A percentile compares a stretch with the other conserved stretches of the same genome.
phyloP scores from a whole-genome alignment of 1,284 basidiomycete genomes.

The Apiotrichum sp. region DNA sequence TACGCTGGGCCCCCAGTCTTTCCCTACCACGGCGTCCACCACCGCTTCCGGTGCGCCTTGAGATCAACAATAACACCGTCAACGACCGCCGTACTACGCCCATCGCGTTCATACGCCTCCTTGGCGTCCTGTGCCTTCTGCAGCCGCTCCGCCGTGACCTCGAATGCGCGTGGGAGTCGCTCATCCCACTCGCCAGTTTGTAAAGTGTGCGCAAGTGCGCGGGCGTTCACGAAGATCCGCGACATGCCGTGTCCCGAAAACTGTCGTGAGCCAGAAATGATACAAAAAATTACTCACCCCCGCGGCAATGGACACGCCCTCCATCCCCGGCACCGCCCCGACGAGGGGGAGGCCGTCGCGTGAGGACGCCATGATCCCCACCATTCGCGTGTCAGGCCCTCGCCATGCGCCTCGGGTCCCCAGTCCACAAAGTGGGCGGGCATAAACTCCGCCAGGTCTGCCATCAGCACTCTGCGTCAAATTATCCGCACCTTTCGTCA shows the following conservation, averaged over 20 bases:
- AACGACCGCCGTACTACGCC: not conserved
- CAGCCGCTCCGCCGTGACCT: conserved; percentile 21
- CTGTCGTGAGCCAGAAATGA: not conserved
- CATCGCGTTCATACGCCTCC: not conserved
- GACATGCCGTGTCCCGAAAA: conserved; percentile 23
- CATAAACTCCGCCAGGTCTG: conserved; percentile 19
- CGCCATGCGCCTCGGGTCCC: conserved; percentile 21
- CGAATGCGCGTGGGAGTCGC: conserved; percentile 16
- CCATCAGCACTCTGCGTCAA: not conserved
- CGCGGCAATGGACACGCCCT: conserved; percentile 20
- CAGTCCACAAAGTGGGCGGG: conserved; percentile 18
- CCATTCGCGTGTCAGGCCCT: conserved; percentile 25
- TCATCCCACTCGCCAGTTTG: conserved; percentile 19
- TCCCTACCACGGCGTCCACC: no score
- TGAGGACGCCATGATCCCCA: conserved; percentile 21
- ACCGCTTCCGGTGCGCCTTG: no score
- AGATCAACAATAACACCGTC: conserved; percentile 1
- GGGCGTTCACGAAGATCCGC: conserved; percentile 21
- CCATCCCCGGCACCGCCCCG: conserved; percentile 22
- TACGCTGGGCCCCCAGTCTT: no score
- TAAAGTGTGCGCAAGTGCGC: conserved; percentile 18
- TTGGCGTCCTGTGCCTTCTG: conserved; percentile 3
- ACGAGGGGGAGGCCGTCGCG: conserved; percentile 27
- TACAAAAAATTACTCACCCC: conserved; percentile 1
- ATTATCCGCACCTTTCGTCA: conserved; percentile 9